Conservation (phyloP, 192 early-diverging fungal species). For the Umbelopsis isabellina region DNA sequence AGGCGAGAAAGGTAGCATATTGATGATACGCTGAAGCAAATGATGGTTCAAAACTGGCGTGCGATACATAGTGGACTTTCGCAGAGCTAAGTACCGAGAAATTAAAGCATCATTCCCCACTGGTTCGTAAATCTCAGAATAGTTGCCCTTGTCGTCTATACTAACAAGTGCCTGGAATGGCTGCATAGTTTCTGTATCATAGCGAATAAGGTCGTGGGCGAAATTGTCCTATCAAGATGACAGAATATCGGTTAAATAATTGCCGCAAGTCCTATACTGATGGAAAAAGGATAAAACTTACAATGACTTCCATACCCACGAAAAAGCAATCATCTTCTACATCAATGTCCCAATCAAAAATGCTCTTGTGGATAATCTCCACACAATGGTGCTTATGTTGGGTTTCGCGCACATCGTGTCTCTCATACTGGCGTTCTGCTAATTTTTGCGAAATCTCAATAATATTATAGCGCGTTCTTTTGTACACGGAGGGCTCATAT, state of each 20-base stretch:
- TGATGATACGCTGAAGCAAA: constrained; percentile 42
- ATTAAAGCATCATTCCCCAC: constrained; percentile 78
- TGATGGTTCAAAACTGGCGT: constrained; percentile 62
- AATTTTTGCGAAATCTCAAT: constrained; percentile 92
- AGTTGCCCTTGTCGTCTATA: constrained; percentile 82
- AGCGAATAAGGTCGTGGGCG: constrained; percentile 93
- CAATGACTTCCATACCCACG: constrained; percentile 96
- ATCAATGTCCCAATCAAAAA: constrained; percentile 85
- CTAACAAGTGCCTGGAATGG: constrained; percentile 84
- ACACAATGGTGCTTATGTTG: constrained; percentile 59
- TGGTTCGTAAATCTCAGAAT: constrained; percentile 83
- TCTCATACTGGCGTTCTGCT: constrained; percentile 65
- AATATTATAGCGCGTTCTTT: constrained; percentile 80
- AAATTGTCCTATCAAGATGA: constrained; percentile 80
- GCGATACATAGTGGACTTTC: constrained; percentile 61
- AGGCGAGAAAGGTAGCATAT: constrained; percentile 76
- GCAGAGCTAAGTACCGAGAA: constrained; percentile 64
- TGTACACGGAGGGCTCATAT: constrained; percentile 79
- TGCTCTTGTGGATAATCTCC: constrained; percentile 85
- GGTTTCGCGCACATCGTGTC: constrained; percentile 48
- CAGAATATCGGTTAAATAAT: background rate
- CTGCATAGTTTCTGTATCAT: constrained; percentile 70
- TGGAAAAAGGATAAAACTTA: constrained; percentile 41
- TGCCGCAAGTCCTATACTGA: background rate
- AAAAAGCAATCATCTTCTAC: constrained; percentile 85